Percentiles rank a stretch among this genome's conserved stretches.
phyloP scores from a whole-genome alignment of 106 monocot genomes.

The Platanthera zijinensis region DNA sequence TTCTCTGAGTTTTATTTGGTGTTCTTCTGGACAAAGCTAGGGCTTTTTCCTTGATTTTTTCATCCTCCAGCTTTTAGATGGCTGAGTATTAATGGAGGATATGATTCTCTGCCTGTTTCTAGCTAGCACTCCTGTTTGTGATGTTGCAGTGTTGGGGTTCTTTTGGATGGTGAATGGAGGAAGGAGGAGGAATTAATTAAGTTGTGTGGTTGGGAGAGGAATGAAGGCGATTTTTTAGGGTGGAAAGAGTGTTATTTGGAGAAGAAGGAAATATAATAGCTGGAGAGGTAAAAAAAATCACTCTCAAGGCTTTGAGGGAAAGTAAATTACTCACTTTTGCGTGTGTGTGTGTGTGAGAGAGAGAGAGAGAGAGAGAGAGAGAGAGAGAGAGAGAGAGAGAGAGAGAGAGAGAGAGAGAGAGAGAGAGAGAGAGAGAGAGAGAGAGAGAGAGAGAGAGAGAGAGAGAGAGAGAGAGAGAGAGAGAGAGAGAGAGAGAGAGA shows the following conservation, averaged over 20 bases:
- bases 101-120: not conserved
- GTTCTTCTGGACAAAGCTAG: not conserved
- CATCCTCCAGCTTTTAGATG: no score
- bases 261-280: not conserved
- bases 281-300: not conserved
- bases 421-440: not conserved
- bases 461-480: constrained; percentile 2
- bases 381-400: no score
- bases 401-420: constrained; percentile 5
- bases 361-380: no score
- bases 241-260: not conserved
- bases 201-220: not conserved
- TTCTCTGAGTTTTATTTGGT: not conserved
- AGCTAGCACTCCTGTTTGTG: no score
- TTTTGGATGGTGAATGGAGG: not conserved
- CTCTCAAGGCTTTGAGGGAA: not conserved
- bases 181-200: not conserved
- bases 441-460: not conserved
- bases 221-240: not conserved
- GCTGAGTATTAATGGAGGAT: no score
- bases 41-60: not conserved
- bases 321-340: constrained; percentile 1
- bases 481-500: not conserved
- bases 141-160: not conserved
- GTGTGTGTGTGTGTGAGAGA: not conserved